Evolutionary conservation across 129 eudicot genomes (phyloP), one percentile per base, ranked within the genome.

Genomic region (Pittosporum tobira): DNA sequence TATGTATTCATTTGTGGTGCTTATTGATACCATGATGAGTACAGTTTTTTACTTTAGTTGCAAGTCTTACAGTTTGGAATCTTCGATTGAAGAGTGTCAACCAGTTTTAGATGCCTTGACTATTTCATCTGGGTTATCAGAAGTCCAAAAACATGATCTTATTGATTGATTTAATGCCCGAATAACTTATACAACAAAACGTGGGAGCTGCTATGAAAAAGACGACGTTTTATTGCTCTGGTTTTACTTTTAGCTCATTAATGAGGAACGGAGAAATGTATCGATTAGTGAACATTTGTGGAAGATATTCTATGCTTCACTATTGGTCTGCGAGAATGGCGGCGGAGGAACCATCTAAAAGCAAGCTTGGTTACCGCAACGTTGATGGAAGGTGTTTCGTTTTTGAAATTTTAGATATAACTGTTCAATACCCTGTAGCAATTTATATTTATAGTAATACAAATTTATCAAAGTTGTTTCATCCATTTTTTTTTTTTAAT

Each of bases 1-100:
- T 8, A 81, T 93, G 99, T 93, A 93, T 74, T 81, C 96, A 30
- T 87, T 93, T 54, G 84, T 84, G 55, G 80, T 76, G 84, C 86
- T 93, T 28, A 87, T 93, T 2, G 82, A 93, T 76, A 87, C 84
- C 26, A 87, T 93, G 99, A 87, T 81, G 94, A 93, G 80, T 57
- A 58, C 96, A 3, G 96, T 93, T 67, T 93, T 81, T 60, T 93
- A 81, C 85, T 87, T 87, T 73, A 87, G 99, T 71, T 93, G 99
- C 76, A 88, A 82, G 58, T 93, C 96, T 55, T 84, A 66, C 61
- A 85, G 84, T 54, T 55, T 87, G 94, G 99, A 87, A 75, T 72
- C 78, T 9, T 79, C 84, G 0, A 71, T 38, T 70, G 73, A 47
- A n/a, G 94, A 81, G 53, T 75, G 76, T 36, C 79, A 80, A 19